phyloP scores from a whole-genome alignment of 306 rosid species.

The Vicia villosa region DNA sequence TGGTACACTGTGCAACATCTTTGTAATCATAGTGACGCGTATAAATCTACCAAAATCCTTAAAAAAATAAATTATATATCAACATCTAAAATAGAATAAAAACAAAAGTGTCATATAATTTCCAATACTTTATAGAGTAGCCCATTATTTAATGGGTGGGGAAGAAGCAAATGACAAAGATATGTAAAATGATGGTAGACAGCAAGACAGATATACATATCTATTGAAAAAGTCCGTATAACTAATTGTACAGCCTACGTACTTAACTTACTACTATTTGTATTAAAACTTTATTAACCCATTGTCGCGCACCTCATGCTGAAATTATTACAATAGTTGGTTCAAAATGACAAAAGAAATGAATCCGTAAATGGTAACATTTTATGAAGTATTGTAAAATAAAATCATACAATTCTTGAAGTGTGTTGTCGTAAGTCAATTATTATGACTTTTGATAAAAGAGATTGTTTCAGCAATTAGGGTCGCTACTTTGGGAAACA shows the following conservation, averaged over 20 bases:
- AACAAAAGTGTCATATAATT: not conserved
- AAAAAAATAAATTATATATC: not conserved
- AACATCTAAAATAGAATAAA: not conserved
- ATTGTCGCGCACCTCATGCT: no score
- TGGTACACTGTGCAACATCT: not conserved
- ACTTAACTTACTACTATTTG: no score
- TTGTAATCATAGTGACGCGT: not conserved
- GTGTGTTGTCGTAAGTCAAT: no score
- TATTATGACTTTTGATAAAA: no score
- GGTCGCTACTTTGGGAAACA: no score
- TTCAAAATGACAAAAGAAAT: no score
- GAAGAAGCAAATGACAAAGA: constrained; percentile 2
- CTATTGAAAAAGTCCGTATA: constrained; percentile 6
- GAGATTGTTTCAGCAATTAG: no score
- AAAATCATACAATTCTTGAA: no score
- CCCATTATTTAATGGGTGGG: constrained; percentile 4
- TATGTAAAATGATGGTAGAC: not conserved
- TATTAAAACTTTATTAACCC: no score
- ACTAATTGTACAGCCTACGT: constrained; percentile 1
- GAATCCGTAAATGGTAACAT: no score
- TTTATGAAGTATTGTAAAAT: no score
- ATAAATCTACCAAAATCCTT: not conserved
- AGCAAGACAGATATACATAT: not conserved
- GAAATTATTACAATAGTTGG: no score
- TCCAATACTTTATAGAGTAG: not conserved